phyloP scores from a whole-genome alignment of 306 rosid species.

The Gynostemma pentaphyllum region DNA sequence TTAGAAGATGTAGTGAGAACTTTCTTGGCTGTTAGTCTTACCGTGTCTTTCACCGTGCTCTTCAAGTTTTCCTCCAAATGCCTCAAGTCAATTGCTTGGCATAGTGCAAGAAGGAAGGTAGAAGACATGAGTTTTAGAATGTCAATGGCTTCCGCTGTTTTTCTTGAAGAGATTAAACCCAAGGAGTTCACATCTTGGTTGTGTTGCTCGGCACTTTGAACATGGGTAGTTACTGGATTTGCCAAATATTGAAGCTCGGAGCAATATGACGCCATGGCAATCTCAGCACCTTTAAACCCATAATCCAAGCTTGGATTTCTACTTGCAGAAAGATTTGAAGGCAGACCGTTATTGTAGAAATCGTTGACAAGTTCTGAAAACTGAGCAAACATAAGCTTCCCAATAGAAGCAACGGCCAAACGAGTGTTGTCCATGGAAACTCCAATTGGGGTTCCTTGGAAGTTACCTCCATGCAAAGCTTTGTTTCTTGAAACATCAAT shows the following conservation, averaged over 20 bases:
- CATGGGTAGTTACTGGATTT: slow-evolving; percentile 81
- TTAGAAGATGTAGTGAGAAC: slow-evolving; percentile 55
- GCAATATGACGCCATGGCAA: slow-evolving; percentile 88
- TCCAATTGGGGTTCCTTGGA: slow-evolving; percentile 92
- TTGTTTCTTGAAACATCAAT: slow-evolving; percentile 87
- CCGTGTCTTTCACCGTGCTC: slow-evolving; percentile 47
- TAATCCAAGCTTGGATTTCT: slow-evolving; percentile 85
- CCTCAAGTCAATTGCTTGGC: slow-evolving; percentile 85
- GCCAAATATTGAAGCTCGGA: slow-evolving; percentile 77
- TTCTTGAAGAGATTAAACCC: slow-evolving; percentile 72
- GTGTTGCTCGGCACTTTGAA: slow-evolving; percentile 87
- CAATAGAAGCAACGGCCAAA: slow-evolving; percentile 70
- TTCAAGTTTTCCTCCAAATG: slow-evolving; percentile 84
- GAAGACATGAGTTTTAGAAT: slow-evolving; percentile 80
- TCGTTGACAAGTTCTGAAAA: slow-evolving; percentile 87
- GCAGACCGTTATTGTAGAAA: slow-evolving; percentile 71
- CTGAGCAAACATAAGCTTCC: slow-evolving; percentile 89
- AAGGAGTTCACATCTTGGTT: slow-evolving; percentile 88
- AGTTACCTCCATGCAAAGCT: slow-evolving; percentile 92
- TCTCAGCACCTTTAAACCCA: slow-evolving; percentile 83
- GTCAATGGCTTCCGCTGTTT: slow-evolving; percentile 65
- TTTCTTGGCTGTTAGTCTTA: slow-evolving; percentile 67
- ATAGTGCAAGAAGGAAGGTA: slow-evolving; percentile 58
- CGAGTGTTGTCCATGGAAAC: slow-evolving; percentile 94
- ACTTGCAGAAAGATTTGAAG: slow-evolving; percentile 67